Conservation (phyloP, 176 grass and related monocot genomes). For the Bonia amplexicaulis region DNA sequence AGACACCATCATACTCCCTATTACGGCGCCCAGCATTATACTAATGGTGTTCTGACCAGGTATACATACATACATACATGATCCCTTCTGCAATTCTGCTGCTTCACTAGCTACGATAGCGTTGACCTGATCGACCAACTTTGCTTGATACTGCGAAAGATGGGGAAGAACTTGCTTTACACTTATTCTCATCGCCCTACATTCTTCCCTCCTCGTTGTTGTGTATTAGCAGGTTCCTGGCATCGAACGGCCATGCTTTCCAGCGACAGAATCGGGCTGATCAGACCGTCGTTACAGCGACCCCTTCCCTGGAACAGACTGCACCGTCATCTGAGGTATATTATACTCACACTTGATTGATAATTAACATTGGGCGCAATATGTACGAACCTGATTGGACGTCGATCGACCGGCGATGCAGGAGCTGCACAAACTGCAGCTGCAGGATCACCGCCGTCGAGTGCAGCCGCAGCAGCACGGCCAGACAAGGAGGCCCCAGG, state of each 20-base stretch:
- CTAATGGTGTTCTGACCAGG: constrained; percentile 12
- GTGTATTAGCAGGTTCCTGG: constrained; percentile 12
- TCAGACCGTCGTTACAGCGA: neutral
- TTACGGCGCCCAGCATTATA: constrained; percentile 15
- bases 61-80: neutral
- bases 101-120: neutral
- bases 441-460: neutral
- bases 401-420: too few relatives aligned
- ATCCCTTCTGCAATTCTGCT: too few relatives aligned
- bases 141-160: neutral
- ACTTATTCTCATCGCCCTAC: neutral
- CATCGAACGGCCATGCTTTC: neutral
- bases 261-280: neutral
- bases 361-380: too few relatives aligned
- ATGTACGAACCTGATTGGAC: too few relatives aligned
- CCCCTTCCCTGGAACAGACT: neutral
- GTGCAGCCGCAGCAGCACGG: neutral
- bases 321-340: too few relatives aligned
- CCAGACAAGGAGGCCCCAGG: neutral
- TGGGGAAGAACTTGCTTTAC: neutral
- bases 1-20: neutral
- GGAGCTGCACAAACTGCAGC: too few relatives aligned
- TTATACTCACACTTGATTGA: too few relatives aligned
- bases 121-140: neutral
- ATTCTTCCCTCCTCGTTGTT: neutral